Evolutionary conservation across 345 rosid genomes (phyloP).

Genomic region (Abelmoschus esculentus): DNA sequence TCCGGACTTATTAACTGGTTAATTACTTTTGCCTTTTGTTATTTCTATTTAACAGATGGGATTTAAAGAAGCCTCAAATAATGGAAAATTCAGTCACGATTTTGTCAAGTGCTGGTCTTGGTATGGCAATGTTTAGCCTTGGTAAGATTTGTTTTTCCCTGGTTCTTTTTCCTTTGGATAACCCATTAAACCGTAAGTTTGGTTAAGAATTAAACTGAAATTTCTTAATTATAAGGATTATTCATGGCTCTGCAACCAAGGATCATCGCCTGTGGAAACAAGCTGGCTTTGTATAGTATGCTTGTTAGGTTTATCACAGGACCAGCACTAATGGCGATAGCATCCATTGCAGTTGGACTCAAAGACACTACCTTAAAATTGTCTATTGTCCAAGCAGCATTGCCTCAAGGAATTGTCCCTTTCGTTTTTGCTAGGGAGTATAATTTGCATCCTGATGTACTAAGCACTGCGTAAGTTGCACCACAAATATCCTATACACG

Average conservation of each 20-base stretch:
- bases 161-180: neutral
- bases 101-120: slow-evolving; percentile 26
- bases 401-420: slow-evolving; percentile 19
- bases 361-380: slow-evolving; percentile 13
- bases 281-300: slow-evolving; percentile 13
- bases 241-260: slow-evolving; percentile 30
- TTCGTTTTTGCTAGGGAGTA: slow-evolving; percentile 16
- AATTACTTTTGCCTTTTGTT: neutral
- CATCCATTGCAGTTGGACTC: slow-evolving; percentile 22
- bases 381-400: slow-evolving; percentile 24
- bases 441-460: slow-evolving; percentile 14
- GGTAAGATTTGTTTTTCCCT: slow-evolving; percentile 8
- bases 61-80: slow-evolving; percentile 15
- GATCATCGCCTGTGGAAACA: slow-evolving; percentile 24
- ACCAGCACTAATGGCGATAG: slow-evolving; percentile 25
- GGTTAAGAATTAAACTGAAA: neutral
- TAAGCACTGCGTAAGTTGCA: slow-evolving; percentile 16
- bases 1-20: neutral
- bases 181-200: neutral
- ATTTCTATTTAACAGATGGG: slow-evolving; percentile 11
- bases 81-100: slow-evolving; percentile 22
- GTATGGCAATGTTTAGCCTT: slow-evolving; percentile 32
- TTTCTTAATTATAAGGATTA: slow-evolving; percentile 13
- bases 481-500: neutral
- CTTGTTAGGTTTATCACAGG: slow-evolving; percentile 19